A percentile compares a stretch with the other conserved stretches of the same genome.
Evolutionary conservation across 1,139 yeast species (phyloP).

Genomic region (Arxiozyma slooffiae): DNA sequence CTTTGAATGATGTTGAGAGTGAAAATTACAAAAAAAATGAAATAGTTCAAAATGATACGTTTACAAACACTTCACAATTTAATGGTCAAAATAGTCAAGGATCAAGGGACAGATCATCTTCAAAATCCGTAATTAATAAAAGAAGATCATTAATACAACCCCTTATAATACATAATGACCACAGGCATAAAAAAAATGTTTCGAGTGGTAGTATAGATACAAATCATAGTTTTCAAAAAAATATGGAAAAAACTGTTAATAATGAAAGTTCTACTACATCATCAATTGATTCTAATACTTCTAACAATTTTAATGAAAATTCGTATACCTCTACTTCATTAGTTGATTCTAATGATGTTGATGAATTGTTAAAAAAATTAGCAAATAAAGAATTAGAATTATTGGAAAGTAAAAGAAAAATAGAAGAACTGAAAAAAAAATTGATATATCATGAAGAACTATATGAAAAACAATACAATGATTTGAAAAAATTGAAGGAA

Average conservation of each 20-base stretch:
- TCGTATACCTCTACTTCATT: background rate
- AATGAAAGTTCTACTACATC: background rate
- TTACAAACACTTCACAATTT: background rate
- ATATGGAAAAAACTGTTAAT: background rate
- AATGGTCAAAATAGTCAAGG: background rate
- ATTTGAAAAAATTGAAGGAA: slow-evolving; percentile 23
- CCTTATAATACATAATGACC: slow-evolving; percentile 15
- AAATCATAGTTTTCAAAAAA: background rate
- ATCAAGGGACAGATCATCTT: slow-evolving; percentile 1
- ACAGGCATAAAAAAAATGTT: background rate
- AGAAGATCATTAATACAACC: slow-evolving; percentile 28
- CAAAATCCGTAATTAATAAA: slow-evolving; percentile 15
- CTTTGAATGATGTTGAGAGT: slow-evolving; percentile 5
- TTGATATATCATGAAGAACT: slow-evolving; percentile 20
- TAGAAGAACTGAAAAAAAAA: slow-evolving; percentile 27
- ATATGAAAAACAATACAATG: slow-evolving; percentile 17
- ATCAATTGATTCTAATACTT: background rate
- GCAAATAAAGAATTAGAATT: slow-evolving; percentile 30
- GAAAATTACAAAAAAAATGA: background rate
- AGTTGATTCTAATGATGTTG: slow-evolving; percentile 7
- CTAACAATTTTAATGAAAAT: background rate
- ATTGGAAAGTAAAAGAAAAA: slow-evolving; percentile 26
- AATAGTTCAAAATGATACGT: background rate
- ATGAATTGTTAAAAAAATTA: slow-evolving; percentile 12
- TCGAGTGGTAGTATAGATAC: background rate